Conservation (phyloP, 257 asterid genomes). For the Petunia axillaris region DNA sequence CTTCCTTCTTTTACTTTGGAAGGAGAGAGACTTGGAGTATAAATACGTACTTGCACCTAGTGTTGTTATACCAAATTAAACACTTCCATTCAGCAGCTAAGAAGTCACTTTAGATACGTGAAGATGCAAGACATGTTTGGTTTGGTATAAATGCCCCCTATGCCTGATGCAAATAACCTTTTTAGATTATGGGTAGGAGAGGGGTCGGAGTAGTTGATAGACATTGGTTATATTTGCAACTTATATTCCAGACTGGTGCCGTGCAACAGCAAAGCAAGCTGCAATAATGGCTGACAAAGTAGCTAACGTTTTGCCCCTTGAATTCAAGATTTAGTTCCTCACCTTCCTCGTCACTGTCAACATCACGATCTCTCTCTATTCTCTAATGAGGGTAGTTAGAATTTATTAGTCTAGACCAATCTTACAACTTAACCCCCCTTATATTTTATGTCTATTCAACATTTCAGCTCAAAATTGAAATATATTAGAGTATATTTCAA, state of each 20-base stretch:
- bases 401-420: background rate
- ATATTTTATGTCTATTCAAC: background rate
- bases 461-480: background rate
- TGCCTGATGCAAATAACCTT: no score
- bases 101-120: no score
- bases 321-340: conserved; percentile 12
- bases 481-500: background rate
- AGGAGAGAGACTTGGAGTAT: no score
- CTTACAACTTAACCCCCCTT: background rate
- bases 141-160: no score
- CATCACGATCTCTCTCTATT: conserved; percentile 10
- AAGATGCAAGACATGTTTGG: no score
- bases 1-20: no score
- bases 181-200: background rate
- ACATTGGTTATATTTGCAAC: background rate
- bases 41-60: no score
- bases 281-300: conserved; percentile 21
- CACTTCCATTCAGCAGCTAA: no score
- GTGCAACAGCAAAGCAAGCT: conserved; percentile 17
- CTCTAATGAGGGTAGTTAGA: background rate
- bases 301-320: conserved; percentile 2
- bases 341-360: conserved; percentile 24
- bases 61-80: no score
- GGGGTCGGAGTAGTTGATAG: background rate
- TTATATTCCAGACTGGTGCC: conserved; percentile 17